phyloP scores from a whole-genome alignment of 768 basidiomycete species.

The Hygrocybe punicea region DNA sequence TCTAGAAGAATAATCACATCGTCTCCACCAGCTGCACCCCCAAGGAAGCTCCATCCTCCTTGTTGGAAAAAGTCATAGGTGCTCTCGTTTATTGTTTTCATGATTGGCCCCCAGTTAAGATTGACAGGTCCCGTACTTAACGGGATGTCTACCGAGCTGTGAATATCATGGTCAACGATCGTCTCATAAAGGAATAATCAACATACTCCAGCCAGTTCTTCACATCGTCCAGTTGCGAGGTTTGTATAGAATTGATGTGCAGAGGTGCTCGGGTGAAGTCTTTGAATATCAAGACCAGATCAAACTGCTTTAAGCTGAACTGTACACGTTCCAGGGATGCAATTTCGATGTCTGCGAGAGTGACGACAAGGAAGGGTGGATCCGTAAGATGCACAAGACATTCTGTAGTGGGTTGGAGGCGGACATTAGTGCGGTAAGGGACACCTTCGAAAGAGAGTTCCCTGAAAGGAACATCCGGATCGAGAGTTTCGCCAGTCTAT shows the following conservation, averaged over 20 bases:
- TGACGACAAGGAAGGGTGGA: slow-evolving; percentile 93
- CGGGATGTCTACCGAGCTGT: slow-evolving; percentile 93
- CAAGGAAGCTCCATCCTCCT: slow-evolving; percentile 94
- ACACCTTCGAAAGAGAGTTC: slow-evolving; percentile 97
- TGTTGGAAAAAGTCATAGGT: slow-evolving; percentile 93
- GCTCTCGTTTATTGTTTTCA: slow-evolving; percentile 97
- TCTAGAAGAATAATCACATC: slow-evolving; percentile 49
- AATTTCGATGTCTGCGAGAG: slow-evolving; percentile 91
- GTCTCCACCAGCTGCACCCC: slow-evolving; percentile 57
- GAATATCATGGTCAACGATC: slow-evolving; percentile 10
- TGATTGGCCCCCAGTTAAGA: slow-evolving; percentile 95
- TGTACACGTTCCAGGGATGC: slow-evolving; percentile 96
- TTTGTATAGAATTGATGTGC: slow-evolving; percentile 96
- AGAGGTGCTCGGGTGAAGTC: slow-evolving; percentile 91
- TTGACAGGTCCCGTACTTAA: slow-evolving; percentile 96
- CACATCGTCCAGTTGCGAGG: slow-evolving; percentile 87
- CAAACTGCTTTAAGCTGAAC: slow-evolving; percentile 94
- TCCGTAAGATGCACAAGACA: slow-evolving; percentile 95
- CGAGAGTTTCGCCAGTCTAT: slow-evolving; percentile 73
- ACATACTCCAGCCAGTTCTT: slow-evolving; percentile 98
- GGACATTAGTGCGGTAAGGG: slow-evolving; percentile 90
- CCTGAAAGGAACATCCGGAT: slow-evolving; percentile 94
- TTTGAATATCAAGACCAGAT: slow-evolving; percentile 94
- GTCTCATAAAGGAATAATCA: slow-evolving; percentile 3
- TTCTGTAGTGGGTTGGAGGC: slow-evolving; percentile 93